Evolutionary conservation across 768 basidiomycete species (phyloP), one percentile per base, ranked within the genome.

Genomic region (Mrakia hoshinonis): DNA sequence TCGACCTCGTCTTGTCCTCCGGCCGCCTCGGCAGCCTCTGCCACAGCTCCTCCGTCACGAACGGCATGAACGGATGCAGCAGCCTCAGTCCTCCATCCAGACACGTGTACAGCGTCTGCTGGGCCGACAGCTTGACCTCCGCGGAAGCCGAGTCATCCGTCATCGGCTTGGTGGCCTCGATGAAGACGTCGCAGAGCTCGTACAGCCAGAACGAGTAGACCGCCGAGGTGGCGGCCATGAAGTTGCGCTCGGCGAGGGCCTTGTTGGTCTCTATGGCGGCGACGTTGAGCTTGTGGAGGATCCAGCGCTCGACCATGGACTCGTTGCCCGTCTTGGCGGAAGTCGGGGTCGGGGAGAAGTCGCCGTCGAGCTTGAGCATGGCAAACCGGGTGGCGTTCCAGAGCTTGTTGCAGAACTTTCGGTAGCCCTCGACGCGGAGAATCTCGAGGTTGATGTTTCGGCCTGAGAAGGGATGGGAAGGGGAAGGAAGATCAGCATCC

Each of bases 331-430:
- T 91, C 2, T 87, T 90, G 84, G 89, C 86, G 15, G 86, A 81
- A 3, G 83, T 82, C 0, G 86, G 81, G 72, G 86, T 83, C 20
- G 95, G 92, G 38, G 88, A 86, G 76, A 96, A 98, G 51, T 83
- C 80, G 49, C 86, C 75, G 69, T 92, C 93, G 39, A 99, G 83
- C 82, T 95, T 95, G 79, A 97, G 86, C 89, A 98, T 92, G n/a
- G 94, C 95, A 76, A 99, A 98, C 80, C 94, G 94, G 61, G 93
- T 97, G 0, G 96, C 96, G 78, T 99, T 99, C 85, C 95, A 98
- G 34, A 98, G 87, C 83, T 98, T 98, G 83, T 99, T 99, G 83
- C 96, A 98, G 83, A 99, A 99, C 81, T 98, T 98, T 80, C 96
- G 87, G 80, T 98, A 98, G 2, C 94, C 96, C 81, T 98, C 94